Evolutionary conservation across 176 grass and related monocot species (phyloP), one percentile per base, ranked within the genome.

Genomic region (Lolium multiflorum): DNA sequence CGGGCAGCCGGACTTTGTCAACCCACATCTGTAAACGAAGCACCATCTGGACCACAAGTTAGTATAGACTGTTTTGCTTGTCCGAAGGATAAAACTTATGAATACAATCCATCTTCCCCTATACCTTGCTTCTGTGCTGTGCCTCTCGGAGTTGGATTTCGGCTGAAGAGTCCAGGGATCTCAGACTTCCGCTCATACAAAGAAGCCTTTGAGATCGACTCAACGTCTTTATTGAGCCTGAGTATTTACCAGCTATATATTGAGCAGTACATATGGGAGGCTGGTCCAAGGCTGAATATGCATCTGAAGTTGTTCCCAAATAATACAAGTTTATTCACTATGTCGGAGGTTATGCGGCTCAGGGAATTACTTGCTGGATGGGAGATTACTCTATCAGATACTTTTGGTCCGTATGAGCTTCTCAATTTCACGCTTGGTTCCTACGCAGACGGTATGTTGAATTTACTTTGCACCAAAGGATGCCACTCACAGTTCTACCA

Each of bases 321-420:
- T 78, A 96, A 90, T 78, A 71, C 86, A 25, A 81, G 11, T 70
- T 83, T 94, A 24, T 99, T 99, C 85, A 91, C 84, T 84, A 31
- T n/a, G 4, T 64, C 52, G 46, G 97, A 99, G 50, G 79, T 99
- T 58, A 1, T 74, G 37, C 81, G 85, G 70, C 78, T 99, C 52
- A 87, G 77, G 82, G 1, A 66, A 3, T 49, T 74, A 22, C 92
- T 99, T 77, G 83, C 92, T 76, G 88, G 87, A 86, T 99, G 97
- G 97, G 51, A 92, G 37, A 96, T 99, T 73, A 92, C 92, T 76
- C 83, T 99, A 70, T 74, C 49, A 86, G 87, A 93, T 89, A 63
- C 66, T 74, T 99, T 96, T 80, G 97, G 97, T 74, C 97, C 97
- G 73, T 99, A 99, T 61, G 97, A 99, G 66, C 89, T 99, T 77